These are phyloP conservation scores for Tuber microsphaerosporum DNA, from an alignment of 495 filamentous ascomycete species.

Conservation along the genomic window DNA sequence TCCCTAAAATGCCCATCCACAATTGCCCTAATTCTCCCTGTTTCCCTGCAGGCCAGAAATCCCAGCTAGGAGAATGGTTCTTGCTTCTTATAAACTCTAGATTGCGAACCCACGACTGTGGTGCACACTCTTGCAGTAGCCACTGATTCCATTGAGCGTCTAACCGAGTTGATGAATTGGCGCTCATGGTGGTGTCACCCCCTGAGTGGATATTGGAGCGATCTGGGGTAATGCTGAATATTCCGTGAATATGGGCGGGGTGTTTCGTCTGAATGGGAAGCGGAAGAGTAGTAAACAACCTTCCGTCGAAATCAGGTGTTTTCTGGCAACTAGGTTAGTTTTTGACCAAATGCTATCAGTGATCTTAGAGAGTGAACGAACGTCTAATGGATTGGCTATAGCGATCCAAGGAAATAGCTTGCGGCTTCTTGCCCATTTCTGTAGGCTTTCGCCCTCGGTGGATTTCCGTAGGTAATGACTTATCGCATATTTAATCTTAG, in stretches of 20 bases:
- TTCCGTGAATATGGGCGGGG: slow-evolving; percentile 46
- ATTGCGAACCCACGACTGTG: slow-evolving; percentile 41
- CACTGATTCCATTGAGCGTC: slow-evolving; percentile 44
- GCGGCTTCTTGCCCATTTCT: slow-evolving; percentile 41
- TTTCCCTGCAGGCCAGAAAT: slow-evolving; percentile 32
- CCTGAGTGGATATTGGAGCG: slow-evolving; percentile 42
- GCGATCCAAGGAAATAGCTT: slow-evolving; percentile 46
- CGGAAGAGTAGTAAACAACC: slow-evolving; percentile 45
- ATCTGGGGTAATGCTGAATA: slow-evolving; percentile 46
- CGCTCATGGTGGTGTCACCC: slow-evolving; percentile 32
- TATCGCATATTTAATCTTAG: slow-evolving; percentile 24
- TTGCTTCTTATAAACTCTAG: slow-evolving; percentile 17
- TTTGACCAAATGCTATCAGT: neutral
- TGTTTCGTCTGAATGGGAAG: slow-evolving; percentile 44
- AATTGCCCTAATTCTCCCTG: slow-evolving; percentile 21
- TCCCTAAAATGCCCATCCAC: slow-evolving; percentile 30
- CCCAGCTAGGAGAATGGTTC: slow-evolving; percentile 19
- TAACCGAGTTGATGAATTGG: slow-evolving; percentile 32
- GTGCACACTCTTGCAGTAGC: slow-evolving; percentile 42
- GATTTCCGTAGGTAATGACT: slow-evolving; percentile 24
- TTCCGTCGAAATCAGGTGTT: slow-evolving; percentile 17
- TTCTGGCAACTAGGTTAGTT: slow-evolving; percentile 16
- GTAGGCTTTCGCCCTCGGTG: slow-evolving; percentile 25
- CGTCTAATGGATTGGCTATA: slow-evolving; percentile 43
- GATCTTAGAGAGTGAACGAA: slow-evolving; percentile 6